phyloP scores from a whole-genome alignment of 768 basidiomycete species.

The Lentinula raphanica region DNA sequence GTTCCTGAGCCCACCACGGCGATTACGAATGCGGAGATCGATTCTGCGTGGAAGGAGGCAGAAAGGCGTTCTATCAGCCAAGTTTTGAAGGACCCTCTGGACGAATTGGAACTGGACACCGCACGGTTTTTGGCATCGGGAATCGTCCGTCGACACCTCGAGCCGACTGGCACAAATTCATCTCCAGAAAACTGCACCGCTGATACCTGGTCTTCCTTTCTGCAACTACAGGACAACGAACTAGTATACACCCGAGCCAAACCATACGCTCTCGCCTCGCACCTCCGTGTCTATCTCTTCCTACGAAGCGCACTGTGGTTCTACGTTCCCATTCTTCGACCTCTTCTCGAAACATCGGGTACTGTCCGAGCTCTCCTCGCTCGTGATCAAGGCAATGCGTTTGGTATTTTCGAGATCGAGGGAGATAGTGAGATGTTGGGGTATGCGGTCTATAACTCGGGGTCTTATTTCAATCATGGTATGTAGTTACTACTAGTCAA shows the following conservation, averaged over 20 bases:
- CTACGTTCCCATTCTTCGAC: constrained; percentile 17
- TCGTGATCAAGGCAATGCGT: constrained; percentile 61
- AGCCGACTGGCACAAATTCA: constrained; percentile 20
- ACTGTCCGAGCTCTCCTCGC: constrained; percentile 49
- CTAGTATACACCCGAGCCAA: constrained; percentile 37
- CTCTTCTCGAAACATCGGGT: constrained; percentile 34
- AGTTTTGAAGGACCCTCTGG: constrained; percentile 24
- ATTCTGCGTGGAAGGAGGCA: constrained; percentile 41
- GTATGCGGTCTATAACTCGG: constrained; percentile 52
- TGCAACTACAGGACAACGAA: constrained; percentile 57
- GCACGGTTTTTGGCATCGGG: constrained; percentile 51
- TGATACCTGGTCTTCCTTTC: constrained; percentile 41
- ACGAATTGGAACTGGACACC: constrained; percentile 55
- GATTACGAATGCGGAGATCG: constrained; percentile 35
- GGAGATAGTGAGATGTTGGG: constrained; percentile 57
- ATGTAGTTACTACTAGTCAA: no score
- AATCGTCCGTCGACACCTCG: constrained; percentile 38
- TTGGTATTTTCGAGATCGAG: constrained; percentile 60
- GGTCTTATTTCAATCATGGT: constrained; percentile 71
- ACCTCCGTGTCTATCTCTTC: constrained; percentile 52
- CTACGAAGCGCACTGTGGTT: constrained; percentile 31
- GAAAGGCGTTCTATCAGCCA: constrained; percentile 25
- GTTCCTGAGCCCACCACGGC: constrained; percentile 5
- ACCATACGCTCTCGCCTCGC: constrained; percentile 46
- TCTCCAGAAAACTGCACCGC: constrained; percentile 5